These are phyloP conservation scores for Rhodamnia argentea DNA, from an alignment of 345 rosid species.

Conservation along the genomic window DNA sequence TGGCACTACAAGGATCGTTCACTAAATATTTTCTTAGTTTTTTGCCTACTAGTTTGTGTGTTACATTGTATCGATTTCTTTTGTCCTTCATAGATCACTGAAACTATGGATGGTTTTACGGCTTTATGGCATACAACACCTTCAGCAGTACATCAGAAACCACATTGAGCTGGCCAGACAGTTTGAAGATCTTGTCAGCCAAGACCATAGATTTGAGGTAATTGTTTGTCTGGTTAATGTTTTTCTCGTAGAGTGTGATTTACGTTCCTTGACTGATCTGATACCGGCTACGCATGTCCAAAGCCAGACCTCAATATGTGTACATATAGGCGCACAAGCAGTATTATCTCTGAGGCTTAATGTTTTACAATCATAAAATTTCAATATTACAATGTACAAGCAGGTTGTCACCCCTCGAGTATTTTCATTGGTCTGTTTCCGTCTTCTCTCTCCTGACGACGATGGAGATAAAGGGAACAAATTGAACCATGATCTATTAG, in stretches of 20 bases:
- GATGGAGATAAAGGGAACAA: constrained; percentile 34
- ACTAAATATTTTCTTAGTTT: background rate
- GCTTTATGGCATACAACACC: constrained; percentile 62
- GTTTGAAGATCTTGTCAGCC: constrained; percentile 51
- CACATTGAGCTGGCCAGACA: constrained; percentile 62
- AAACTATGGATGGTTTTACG: constrained; percentile 90
- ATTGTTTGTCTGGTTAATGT: constrained; percentile 8
- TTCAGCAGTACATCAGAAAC: constrained; percentile 64
- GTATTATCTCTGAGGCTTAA: background rate
- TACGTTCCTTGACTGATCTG: background rate
- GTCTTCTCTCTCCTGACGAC: constrained; percentile 26
- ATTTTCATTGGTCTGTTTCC: constrained; percentile 76
- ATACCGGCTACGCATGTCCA: background rate
- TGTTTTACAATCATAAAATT: background rate
- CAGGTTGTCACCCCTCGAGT: constrained; percentile 69
- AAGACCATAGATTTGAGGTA: constrained; percentile 81
- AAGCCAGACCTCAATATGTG: background rate
- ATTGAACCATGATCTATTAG: constrained; percentile 51
- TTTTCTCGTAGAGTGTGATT: background rate
- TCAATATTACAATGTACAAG: background rate
- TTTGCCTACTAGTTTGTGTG: background rate
- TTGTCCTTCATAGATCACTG: constrained; percentile 59
- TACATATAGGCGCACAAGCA: background rate
- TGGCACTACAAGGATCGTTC: background rate
- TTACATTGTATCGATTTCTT: background rate